Base-by-base conservation (phyloP, 352 stramenopile species). In the Pythium utonaiense region DNA sequence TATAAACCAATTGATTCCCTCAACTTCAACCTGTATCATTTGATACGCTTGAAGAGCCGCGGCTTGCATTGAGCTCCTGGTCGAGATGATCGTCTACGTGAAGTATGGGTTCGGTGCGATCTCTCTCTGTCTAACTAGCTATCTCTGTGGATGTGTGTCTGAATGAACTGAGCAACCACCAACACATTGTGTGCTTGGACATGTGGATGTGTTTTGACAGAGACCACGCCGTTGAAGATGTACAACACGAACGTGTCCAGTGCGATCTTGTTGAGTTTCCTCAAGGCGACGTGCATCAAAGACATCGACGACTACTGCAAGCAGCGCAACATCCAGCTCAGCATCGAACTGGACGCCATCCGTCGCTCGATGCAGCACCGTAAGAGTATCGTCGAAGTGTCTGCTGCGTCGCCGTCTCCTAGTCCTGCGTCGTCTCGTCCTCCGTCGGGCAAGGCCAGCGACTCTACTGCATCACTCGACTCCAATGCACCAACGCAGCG, bases 61-160 rank as follows among this genome's bases (percentile, higher is more conserved):
- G 3, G 27, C n/a, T n/a, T n/a, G 3, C 6, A 36, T 57, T 34
- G 47, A 36, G 6, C 7, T 41, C n/a, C 53, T 45, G 42, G 34
- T 40, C 14, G 36, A 44, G 4, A 85, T 80, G 75, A 87, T 93
- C 66, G 77, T 91, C 71, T 90, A 75, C 76, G 74, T 89, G 54
- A 90, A 89, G 66, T 90, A 90, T 78, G 83, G 83, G 62, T 91
- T 93, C 45, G 80, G 83, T 91, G 63, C 33, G 80, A n/a, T n/a
- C 48, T 59, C 3, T 6, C 3, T 21, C 19, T 38, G 12, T 22
- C 16, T 36, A 1, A 42, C 12, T 40, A 14, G 17, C 12, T 62
- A 17, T 42, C 2, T 41, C 3, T 31, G n/a, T 50, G 70, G 57
- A 70, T 44, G 31, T 28, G 7, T 19, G 14, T 45, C 10, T n/a